Conservation (phyloP, 768 basidiomycete genomes). For the Tephrocybe sp. region DNA sequence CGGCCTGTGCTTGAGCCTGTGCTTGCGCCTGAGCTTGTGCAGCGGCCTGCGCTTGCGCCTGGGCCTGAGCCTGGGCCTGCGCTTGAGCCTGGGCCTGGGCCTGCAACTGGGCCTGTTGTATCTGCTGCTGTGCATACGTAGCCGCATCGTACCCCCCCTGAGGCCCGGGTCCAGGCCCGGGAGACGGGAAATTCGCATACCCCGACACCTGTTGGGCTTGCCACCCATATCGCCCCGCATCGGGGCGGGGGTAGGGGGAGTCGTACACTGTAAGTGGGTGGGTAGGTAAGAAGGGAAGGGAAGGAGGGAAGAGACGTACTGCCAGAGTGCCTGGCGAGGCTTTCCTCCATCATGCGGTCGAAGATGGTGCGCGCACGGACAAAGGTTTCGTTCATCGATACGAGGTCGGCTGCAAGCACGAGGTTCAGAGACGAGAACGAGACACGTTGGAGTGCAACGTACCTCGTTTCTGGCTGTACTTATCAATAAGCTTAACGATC, state of each 20-base stretch:
- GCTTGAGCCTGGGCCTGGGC: background rate
- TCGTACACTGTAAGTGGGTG: constrained; percentile 50
- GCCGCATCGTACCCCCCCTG: constrained; percentile 21
- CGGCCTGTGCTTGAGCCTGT: no score
- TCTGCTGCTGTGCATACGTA: constrained; percentile 22
- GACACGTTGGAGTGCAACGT: constrained; percentile 7
- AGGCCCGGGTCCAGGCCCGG: constrained; percentile 14
- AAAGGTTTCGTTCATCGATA: constrained; percentile 94
- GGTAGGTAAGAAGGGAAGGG: background rate
- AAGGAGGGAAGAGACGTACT: constrained; percentile 37
- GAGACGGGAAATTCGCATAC: constrained; percentile 38
- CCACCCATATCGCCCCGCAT: no score
- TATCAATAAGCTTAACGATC: constrained; percentile 95
- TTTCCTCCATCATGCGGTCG: constrained; percentile 93
- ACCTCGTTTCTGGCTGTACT: constrained; percentile 93
- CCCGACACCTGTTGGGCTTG: constrained; percentile 34
- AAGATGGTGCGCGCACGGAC: constrained; percentile 87
- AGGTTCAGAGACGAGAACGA: constrained; percentile 25
- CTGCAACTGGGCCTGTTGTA: constrained; percentile 11
- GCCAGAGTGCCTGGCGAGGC: constrained; percentile 70
- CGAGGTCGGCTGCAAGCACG: constrained; percentile 71
- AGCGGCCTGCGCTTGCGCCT: background rate
- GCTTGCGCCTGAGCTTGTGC: no score
- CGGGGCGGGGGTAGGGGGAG: background rate
- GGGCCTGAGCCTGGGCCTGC: constrained; percentile 19